Evolutionary conservation across 2,329 filamentous ascomycete genomes (phyloP).

Genomic region (Sporothrix protearum): DNA sequence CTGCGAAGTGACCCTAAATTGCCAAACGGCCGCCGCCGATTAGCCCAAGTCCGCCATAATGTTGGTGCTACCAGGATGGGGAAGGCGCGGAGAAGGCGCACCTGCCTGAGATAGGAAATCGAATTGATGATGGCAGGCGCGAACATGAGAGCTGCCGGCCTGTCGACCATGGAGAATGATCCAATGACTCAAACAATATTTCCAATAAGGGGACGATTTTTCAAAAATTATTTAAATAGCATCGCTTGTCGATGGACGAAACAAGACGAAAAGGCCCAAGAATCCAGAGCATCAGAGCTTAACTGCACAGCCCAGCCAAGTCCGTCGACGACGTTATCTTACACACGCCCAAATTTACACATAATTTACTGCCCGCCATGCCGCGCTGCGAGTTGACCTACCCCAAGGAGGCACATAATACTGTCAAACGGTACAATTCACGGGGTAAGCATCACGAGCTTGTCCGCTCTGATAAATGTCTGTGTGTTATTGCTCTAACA

Average conservation of each 20-base stretch:
- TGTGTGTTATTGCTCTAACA: background rate
- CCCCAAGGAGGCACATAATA: constrained; percentile 60
- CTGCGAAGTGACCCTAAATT: constrained; percentile 5
- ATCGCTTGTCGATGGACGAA: background rate
- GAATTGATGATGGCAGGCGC: background rate
- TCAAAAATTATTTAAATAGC: background rate
- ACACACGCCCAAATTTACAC: background rate
- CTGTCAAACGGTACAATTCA: constrained; percentile 63
- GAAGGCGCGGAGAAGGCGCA: background rate
- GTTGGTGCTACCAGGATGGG: constrained; percentile 13
- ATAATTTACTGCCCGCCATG: constrained; percentile 36
- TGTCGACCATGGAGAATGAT: background rate
- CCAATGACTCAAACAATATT: constrained; percentile 23
- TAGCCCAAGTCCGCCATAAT: background rate
- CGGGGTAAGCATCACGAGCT: constrained; percentile 47
- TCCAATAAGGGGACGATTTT: background rate
- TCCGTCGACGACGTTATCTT: too few relatives aligned
- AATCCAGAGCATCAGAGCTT: background rate
- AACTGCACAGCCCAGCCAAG: background rate
- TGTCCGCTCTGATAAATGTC: too few relatives aligned
- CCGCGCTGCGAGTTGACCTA: constrained; percentile 51
- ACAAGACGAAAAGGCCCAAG: background rate
- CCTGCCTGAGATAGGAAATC: background rate
- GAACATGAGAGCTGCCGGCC: background rate
- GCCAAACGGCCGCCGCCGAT: background rate